Evolutionary conservation across 164 flowering plant genomes (phyloP).

Genomic region (Magnolia kwangsiensis): DNA sequence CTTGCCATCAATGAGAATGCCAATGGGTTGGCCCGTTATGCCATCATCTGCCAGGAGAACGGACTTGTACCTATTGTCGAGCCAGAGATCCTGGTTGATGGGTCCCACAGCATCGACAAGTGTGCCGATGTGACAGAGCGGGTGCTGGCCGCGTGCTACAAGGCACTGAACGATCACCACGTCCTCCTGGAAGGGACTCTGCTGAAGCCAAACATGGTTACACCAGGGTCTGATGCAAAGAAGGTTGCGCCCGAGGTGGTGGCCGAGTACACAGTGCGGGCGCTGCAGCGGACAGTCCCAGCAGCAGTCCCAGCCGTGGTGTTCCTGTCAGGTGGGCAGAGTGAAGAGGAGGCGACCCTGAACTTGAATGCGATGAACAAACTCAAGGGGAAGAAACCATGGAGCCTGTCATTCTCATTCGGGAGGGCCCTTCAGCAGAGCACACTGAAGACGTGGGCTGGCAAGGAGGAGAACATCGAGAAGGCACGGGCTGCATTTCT

Average conservation of each 20-base stretch:
- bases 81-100: conserved; percentile 53
- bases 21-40: conserved; percentile 46
- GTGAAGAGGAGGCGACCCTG: conserved; percentile 46
- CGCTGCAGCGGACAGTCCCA: conserved; percentile 41
- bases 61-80: conserved; percentile 52
- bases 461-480: conserved; percentile 37
- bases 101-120: conserved; percentile 38
- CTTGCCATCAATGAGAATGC: conserved; percentile 49
- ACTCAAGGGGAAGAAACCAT: conserved; percentile 44
- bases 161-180: conserved; percentile 46
- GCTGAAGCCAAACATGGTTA: conserved; percentile 51
- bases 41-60: conserved; percentile 55
- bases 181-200: conserved; percentile 46
- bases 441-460: conserved; percentile 47
- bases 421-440: conserved; percentile 49
- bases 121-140: conserved; percentile 47
- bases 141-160: conserved; percentile 51
- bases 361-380: conserved; percentile 50
- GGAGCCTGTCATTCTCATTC: conserved; percentile 40
- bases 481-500: conserved; percentile 42
- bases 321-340: conserved; percentile 46
- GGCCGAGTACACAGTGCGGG: conserved; percentile 41
- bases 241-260: conserved; percentile 41
- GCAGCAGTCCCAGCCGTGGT: conserved; percentile 45
- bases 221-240: conserved; percentile 42